Evolutionary conservation across 2,329 filamentous ascomycete genomes (phyloP), one percentile per base, ranked within the genome.

Genomic region (Helotiales sp.): DNA sequence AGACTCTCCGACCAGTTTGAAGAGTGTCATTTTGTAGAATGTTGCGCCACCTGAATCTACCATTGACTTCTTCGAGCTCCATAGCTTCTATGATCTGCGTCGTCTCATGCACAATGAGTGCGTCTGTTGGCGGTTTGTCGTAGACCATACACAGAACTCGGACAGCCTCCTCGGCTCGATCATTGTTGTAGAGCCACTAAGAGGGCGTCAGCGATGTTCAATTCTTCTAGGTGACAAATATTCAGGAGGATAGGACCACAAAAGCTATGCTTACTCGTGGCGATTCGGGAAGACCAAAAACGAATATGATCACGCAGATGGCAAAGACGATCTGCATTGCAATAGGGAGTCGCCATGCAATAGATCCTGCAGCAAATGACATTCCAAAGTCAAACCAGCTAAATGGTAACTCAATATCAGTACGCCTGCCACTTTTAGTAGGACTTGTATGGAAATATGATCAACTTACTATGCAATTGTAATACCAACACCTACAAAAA

Each of bases 11-110:
- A 0, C 77, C 69, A 2, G 77, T 80, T 61, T 76, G 71, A 2
- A 79, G 66, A 27, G 72, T 70, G 54, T 79, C 78, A 1, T 69
- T 69, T 58, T 74, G 74, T 60, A 81, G 71, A 1, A 79, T 66
- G 36, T 75, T 61, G 17, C 72, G 65, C 70, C 70, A 74, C 59
- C 71, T 54, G 68, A 76, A 67, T 48, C 13, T 62, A 15, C 33
- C 33, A 36, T 36, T 36, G 15, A 8, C 5, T 36, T 36, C 57
- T 25, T 79, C 71, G 0, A 73, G 55, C 1, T 75, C 74, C 3
- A 79, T 69, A 3, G 77, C 75, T 1, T 74, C 68, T 3, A 77
- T 65, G 2, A 79, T 78, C 0, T 71, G 72, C 0, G 70, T 65
- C 0, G 71, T 68, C 29, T 79, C 74, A 10, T 62, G 65, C 0